Conservation (phyloP, 169 alveolate species). For the Cryptosporidium bovis region DNA sequence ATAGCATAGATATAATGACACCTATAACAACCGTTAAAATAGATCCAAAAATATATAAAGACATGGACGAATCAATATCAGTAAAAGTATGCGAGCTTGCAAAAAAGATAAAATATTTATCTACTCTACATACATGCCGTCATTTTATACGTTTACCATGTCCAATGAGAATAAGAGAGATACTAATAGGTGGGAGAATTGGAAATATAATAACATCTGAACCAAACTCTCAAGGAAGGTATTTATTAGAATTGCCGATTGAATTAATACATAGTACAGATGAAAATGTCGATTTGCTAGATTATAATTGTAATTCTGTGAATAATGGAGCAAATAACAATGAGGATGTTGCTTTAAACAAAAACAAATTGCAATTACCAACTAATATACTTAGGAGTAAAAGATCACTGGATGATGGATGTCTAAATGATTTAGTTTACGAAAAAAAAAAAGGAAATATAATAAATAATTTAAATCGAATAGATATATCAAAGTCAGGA, state of each 20-base stretch:
- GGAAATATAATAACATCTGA: conserved; percentile 54
- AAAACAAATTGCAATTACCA: conserved; percentile 29
- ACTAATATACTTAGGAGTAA: background rate
- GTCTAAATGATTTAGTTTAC: background rate
- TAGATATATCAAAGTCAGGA: background rate
- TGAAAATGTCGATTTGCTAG: background rate
- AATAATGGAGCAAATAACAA: background rate
- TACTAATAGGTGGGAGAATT: conserved; percentile 44
- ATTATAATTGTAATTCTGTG: background rate
- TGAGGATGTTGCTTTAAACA: background rate
- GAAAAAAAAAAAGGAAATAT: no score
- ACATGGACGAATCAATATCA: conserved; percentile 11
- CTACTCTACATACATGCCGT: conserved; percentile 59
- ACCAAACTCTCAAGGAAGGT: conserved; percentile 53
- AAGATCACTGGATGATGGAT: background rate
- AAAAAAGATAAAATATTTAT: conserved; percentile 24
- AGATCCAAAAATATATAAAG: conserved; percentile 50
- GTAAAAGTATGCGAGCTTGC: conserved; percentile 13
- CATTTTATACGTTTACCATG: conserved; percentile 65
- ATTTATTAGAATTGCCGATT: conserved; percentile 41
- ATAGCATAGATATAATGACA: conserved; percentile 39
- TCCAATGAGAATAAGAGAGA: conserved; percentile 61
- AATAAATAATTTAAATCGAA: background rate
- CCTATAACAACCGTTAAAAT: conserved; percentile 63
- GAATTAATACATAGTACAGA: conserved; percentile 16